Conservation (phyloP, 352 stramenopile species). For the Pythium oligandrum region DNA sequence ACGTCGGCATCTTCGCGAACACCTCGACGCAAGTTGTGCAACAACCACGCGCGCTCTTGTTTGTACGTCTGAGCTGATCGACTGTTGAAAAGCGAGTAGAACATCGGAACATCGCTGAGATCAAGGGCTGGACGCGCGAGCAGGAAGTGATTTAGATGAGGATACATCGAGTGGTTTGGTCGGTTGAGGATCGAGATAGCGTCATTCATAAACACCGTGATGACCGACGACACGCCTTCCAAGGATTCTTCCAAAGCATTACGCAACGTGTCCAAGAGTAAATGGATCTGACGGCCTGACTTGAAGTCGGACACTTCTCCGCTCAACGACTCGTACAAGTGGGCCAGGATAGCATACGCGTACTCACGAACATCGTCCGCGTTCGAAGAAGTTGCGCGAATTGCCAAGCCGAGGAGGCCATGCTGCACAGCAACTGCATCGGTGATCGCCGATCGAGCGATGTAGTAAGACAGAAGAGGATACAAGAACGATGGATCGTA, state of each 20-base stretch:
- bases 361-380: conserved; percentile 48
- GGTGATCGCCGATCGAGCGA: conserved; percentile 62
- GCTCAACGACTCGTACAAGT: conserved; percentile 67
- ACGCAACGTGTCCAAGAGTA: conserved; percentile 77
- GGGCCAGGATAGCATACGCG: conserved; percentile 69
- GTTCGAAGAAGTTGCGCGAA: conserved; percentile 71
- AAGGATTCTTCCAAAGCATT: conserved; percentile 48
- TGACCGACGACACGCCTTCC: conserved; percentile 53
- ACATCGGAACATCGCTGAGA: conserved; percentile 82
- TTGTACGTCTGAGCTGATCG: conserved; percentile 63
- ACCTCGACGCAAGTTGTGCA: conserved; percentile 68
- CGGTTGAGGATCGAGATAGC: conserved; percentile 60
- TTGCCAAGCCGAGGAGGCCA: conserved; percentile 57
- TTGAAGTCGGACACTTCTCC: conserved; percentile 63
- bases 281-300: conserved; percentile 64
- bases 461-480: conserved; percentile 70
- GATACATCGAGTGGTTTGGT: conserved; percentile 68
- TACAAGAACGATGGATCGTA: conserved; percentile 80
- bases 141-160: conserved; percentile 81
- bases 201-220: conserved; percentile 85
- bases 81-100: conserved; percentile 86
- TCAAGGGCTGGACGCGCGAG: conserved; percentile 75
- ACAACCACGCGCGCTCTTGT: conserved; percentile 80
- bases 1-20: conserved; percentile 66
- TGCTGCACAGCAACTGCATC: conserved; percentile 61